Conservation (phyloP, 805 yeast genomes). For the Kodamaea restingae region DNA sequence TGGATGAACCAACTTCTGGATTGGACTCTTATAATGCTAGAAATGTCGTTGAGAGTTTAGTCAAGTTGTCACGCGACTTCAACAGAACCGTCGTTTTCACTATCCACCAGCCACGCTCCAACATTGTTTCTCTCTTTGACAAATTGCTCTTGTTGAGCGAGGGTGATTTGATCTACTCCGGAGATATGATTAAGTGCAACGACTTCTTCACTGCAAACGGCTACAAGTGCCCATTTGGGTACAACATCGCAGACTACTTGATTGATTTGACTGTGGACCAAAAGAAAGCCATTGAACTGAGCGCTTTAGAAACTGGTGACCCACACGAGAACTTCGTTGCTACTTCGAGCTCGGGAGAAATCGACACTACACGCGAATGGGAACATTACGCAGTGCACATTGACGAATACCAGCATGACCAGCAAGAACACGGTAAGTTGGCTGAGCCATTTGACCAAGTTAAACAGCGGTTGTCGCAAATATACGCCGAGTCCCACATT, state of each 20-base stretch:
- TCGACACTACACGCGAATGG: slow-evolving; percentile 77
- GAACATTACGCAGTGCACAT: slow-evolving; percentile 79
- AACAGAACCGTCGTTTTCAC: slow-evolving; percentile 88
- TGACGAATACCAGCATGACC: slow-evolving; percentile 47
- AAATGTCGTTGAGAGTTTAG: slow-evolving; percentile 83
- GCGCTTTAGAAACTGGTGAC: slow-evolving; percentile 15
- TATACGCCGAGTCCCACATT: slow-evolving; percentile 37
- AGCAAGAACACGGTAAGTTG: background rate
- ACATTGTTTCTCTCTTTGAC: slow-evolving; percentile 89
- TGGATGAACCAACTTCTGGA: slow-evolving; percentile 96
- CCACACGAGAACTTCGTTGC: slow-evolving; percentile 29
- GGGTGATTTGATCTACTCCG: slow-evolving; percentile 85
- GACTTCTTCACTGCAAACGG: slow-evolving; percentile 76
- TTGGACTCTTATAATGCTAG: slow-evolving; percentile 90
- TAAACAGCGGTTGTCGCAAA: slow-evolving; percentile 27
- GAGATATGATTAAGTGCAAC: slow-evolving; percentile 69
- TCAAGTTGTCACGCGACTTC: slow-evolving; percentile 71
- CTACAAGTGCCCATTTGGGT: slow-evolving; percentile 80
- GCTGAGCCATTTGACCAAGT: slow-evolving; percentile 9
- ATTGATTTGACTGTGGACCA: slow-evolving; percentile 83
- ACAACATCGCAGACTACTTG: slow-evolving; percentile 89
- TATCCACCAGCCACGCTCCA: slow-evolving; percentile 95
- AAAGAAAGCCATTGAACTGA: slow-evolving; percentile 28
- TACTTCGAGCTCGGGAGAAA: slow-evolving; percentile 23
- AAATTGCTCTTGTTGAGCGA: slow-evolving; percentile 74